phyloP scores from a whole-genome alignment of 148 eudicot genomes.

The Camellia japonica region DNA sequence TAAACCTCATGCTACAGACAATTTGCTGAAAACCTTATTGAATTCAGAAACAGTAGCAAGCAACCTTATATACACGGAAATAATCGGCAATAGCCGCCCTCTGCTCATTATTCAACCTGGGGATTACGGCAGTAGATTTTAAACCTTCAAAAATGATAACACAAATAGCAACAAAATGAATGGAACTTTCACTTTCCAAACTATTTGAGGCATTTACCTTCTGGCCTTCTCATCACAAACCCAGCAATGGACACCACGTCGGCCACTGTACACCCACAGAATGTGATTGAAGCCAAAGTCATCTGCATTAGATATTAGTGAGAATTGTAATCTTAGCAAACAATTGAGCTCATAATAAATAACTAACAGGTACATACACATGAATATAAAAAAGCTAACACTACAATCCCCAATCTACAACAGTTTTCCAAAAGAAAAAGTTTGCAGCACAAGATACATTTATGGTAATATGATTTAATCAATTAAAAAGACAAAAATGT shows the following conservation, averaged over 20 bases:
- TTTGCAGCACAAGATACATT: background rate
- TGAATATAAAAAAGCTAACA: background rate
- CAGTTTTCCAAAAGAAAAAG: background rate
- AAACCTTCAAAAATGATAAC: slow-evolving; percentile 9
- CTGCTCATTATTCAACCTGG: slow-evolving; percentile 79
- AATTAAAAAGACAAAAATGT: background rate
- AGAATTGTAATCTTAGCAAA: slow-evolving; percentile 1
- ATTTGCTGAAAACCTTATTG: background rate
- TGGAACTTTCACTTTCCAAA: background rate
- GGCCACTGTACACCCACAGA: slow-evolving; percentile 94
- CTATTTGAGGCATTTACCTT: slow-evolving; percentile 44
- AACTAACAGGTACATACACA: background rate
- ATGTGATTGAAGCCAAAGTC: slow-evolving; percentile 95
- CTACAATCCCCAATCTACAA: background rate
- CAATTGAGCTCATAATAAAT: background rate
- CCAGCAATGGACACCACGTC: slow-evolving; percentile 99
- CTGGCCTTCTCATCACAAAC: slow-evolving; percentile 97
- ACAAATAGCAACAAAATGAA: background rate
- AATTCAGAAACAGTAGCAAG: background rate
- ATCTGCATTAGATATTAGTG: slow-evolving; percentile 38
- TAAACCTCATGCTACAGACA: background rate
- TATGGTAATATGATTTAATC: background rate
- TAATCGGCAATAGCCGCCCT: slow-evolving; percentile 80
- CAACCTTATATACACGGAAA: slow-evolving; percentile 76
- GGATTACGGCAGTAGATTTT: slow-evolving; percentile 12